phyloP scores from a whole-genome alignment of 352 stramenopile species.

The Blastocystis sp. region DNA sequence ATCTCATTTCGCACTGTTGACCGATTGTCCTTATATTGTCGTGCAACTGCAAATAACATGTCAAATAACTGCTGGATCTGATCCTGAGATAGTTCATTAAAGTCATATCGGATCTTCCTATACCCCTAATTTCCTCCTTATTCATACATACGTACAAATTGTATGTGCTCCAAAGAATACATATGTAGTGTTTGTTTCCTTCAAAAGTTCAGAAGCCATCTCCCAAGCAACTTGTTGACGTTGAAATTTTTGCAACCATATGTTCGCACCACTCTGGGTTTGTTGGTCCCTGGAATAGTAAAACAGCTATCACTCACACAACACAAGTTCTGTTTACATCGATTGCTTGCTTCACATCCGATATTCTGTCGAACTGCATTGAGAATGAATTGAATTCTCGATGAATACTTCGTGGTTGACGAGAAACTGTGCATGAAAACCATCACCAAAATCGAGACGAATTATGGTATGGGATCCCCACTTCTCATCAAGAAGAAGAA shows the following conservation, averaged over 20 bases:
- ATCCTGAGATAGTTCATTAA: not conserved
- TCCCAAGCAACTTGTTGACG: not conserved
- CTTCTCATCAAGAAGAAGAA: not conserved
- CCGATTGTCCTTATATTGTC: not conserved
- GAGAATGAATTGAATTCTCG: not conserved
- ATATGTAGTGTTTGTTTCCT: not conserved
- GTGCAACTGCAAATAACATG: not conserved
- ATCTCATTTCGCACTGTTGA: conserved; percentile 24
- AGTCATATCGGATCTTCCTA: conserved; percentile 41
- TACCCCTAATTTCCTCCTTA: not conserved
- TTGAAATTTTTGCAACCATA: conserved; percentile 15
- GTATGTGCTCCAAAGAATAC: conserved; percentile 36
- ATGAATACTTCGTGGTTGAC: not conserved
- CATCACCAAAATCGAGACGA: not conserved
- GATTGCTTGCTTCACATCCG: conserved; percentile 22
- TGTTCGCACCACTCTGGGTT: not conserved
- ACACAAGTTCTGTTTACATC: not conserved
- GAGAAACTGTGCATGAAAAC: not conserved
- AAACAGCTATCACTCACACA: not conserved
- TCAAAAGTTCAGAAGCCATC: not conserved
- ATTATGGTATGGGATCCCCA: not conserved
- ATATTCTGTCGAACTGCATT: conserved; percentile 27
- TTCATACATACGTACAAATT: not conserved
- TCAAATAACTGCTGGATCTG: not conserved
- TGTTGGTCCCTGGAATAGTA: not conserved